These are phyloP conservation scores for Solanum gandarillasii DNA, from an alignment of 257 asterid species.

Conservation along the genomic window DNA sequence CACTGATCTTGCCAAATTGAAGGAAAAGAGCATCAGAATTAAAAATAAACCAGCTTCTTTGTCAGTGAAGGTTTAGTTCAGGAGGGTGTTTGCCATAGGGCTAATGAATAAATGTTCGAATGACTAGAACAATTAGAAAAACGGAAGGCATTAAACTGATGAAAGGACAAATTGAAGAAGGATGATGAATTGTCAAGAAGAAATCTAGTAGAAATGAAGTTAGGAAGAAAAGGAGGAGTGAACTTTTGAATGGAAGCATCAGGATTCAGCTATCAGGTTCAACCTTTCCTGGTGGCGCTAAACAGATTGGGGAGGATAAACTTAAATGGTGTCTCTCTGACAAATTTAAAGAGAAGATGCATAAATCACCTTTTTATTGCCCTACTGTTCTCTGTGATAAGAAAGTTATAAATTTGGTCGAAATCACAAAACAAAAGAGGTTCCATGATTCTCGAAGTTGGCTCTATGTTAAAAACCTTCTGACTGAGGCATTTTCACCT, in stretches of 20 bases:
- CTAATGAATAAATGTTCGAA: not conserved
- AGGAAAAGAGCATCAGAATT: not conserved
- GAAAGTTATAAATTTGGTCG: not conserved
- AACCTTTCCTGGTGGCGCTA: not conserved
- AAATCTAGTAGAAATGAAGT: not conserved
- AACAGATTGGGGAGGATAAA: not conserved
- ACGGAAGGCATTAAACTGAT: not conserved
- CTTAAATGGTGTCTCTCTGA: not conserved
- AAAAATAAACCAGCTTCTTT: not conserved
- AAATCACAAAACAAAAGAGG: not conserved
- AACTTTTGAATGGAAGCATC: not conserved
- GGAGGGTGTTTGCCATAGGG: not conserved
- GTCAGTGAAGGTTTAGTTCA: not conserved
- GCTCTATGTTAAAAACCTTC: not conserved
- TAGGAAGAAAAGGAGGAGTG: not conserved
- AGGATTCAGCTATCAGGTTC: not conserved
- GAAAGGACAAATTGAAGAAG: not conserved
- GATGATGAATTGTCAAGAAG: not conserved
- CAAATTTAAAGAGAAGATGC: not conserved
- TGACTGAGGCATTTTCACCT: not conserved
- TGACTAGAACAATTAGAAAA: not conserved
- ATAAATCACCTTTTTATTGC: not conserved
- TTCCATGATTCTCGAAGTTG: not conserved
- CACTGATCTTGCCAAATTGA: not conserved
- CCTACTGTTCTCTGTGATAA: not conserved